Evolutionary conservation across 495 filamentous ascomycete genomes (phyloP).

Genomic region (Sabuloglossum arenarium): DNA sequence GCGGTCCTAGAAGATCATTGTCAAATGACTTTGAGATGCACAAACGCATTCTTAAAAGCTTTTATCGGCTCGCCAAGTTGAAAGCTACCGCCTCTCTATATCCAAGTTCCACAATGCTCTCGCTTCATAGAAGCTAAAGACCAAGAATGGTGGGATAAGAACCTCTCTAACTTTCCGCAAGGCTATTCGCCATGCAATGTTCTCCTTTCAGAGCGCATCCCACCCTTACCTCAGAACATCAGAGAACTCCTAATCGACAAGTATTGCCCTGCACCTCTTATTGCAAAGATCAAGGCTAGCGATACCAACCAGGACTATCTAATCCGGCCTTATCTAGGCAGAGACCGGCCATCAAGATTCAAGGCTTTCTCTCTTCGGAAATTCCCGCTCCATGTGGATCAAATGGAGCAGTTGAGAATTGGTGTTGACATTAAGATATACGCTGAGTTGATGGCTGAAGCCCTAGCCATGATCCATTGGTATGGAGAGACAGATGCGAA

Average conservation of each 20-base stretch:
- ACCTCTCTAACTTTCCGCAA: constrained; percentile 13
- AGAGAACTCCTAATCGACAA: constrained; percentile 15
- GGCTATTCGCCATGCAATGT: constrained; percentile 20
- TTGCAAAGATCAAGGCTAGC: constrained; percentile 12
- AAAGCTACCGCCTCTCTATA: not conserved
- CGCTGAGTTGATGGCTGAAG: constrained; percentile 18
- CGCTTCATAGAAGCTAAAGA: constrained; percentile 7
- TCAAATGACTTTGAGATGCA: constrained; percentile 20
- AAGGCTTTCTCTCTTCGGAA: constrained; percentile 22
- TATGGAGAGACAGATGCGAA: constrained; percentile 21
- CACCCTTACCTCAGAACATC: constrained; percentile 13
- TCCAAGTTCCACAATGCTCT: constrained; percentile 8
- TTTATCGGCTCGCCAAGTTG: not conserved
- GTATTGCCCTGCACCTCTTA: constrained; percentile 16
- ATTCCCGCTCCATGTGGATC: constrained; percentile 26
- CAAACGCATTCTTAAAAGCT: constrained; percentile 7
- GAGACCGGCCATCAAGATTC: constrained; percentile 5
- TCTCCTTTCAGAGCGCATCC: constrained; percentile 22
- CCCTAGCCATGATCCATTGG: constrained; percentile 28
- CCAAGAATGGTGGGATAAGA: constrained; percentile 16
- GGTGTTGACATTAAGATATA: constrained; percentile 10
- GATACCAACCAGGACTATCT: constrained; percentile 22
- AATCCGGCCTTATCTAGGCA: constrained; percentile 25
- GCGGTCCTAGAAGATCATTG: constrained; percentile 16
- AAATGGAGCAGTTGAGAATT: constrained; percentile 23